Evolutionary conservation across 2,329 filamentous ascomycete genomes (phyloP).

Genomic region (Fusarium begoniae): DNA sequence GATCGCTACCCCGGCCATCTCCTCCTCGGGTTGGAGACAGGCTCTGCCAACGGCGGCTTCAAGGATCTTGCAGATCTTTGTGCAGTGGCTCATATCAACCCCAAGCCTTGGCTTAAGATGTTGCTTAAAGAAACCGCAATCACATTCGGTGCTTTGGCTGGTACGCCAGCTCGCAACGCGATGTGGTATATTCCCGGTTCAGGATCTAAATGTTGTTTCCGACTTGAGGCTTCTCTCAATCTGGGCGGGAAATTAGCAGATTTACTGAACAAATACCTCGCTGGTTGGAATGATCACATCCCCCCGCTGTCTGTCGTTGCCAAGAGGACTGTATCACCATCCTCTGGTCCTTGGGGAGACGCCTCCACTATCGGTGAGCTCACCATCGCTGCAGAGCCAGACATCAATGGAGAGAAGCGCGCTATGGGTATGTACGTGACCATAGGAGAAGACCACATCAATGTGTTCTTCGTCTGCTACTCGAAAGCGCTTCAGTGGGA

Average conservation of each 20-base stretch:
- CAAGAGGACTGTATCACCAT: background rate
- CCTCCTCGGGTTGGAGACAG: fast-evolving
- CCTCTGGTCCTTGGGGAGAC: background rate
- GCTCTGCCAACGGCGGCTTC: background rate
- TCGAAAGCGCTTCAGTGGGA: background rate
- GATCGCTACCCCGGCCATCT: background rate
- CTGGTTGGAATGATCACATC: fast-evolving
- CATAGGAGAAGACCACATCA: background rate
- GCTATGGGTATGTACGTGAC: background rate
- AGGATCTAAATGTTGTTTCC: fast-evolving
- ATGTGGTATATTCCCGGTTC: background rate
- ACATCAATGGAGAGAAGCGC: background rate
- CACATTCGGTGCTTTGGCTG: fast-evolving
- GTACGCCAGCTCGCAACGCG: background rate
- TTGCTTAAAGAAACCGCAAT: fast-evolving
- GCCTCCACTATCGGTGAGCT: background rate
- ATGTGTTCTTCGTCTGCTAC: background rate
- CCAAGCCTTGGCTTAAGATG: background rate
- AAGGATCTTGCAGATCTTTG: background rate
- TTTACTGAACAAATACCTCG: fast-evolving
- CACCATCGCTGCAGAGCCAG: background rate
- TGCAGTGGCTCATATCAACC: fast-evolving
- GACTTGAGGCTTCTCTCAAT: background rate
- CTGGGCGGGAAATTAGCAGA: fast-evolving
- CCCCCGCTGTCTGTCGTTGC: fast-evolving